A percentile compares a stretch with the other conserved stretches of the same genome.
Conservation (phyloP, 192 early-diverging fungal species). For the Backusella tuberculispora region DNA sequence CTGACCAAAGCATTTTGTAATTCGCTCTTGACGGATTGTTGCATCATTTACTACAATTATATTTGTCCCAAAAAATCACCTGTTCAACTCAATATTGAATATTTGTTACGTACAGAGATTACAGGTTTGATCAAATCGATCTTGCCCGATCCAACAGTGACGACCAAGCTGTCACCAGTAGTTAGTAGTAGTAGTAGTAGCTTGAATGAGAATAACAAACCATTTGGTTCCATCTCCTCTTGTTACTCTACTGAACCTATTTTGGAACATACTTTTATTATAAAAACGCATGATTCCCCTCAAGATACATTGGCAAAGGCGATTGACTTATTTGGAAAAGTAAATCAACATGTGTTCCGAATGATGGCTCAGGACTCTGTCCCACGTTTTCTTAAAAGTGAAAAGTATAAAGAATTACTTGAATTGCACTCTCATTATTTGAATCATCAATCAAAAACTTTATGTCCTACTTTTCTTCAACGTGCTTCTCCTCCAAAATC, state of each 20-base stretch:
- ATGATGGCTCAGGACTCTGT: constrained; percentile 73
- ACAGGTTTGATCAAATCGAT: constrained; percentile 48
- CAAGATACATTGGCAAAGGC: not conserved
- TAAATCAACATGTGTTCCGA: constrained; percentile 67
- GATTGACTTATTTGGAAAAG: constrained; percentile 51
- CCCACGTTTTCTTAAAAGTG: constrained; percentile 56
- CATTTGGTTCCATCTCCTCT: not conserved
- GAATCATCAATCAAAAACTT: not conserved
- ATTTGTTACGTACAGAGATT: constrained; percentile 48
- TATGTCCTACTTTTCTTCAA: constrained; percentile 3
- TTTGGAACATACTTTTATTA: not conserved
- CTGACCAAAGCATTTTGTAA: constrained; percentile 13
- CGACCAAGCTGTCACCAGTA: not conserved
- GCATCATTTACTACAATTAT: constrained; percentile 53
- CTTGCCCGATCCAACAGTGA: constrained; percentile 19
- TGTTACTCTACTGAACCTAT: not conserved
- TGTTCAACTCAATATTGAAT: constrained; percentile 54
- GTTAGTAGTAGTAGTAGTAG: not conserved
- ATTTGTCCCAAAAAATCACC: constrained; percentile 42
- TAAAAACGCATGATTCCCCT: not conserved
- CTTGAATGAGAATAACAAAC: not conserved
- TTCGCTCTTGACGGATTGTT: constrained; percentile 45
- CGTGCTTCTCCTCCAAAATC: not conserved
- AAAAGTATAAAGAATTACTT: constrained; percentile 18
- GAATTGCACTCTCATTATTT: not conserved